These are phyloP conservation scores for Histomonas meleagridis DNA, from an alignment of 208 protist genomes.

Conservation along the genomic window DNA sequence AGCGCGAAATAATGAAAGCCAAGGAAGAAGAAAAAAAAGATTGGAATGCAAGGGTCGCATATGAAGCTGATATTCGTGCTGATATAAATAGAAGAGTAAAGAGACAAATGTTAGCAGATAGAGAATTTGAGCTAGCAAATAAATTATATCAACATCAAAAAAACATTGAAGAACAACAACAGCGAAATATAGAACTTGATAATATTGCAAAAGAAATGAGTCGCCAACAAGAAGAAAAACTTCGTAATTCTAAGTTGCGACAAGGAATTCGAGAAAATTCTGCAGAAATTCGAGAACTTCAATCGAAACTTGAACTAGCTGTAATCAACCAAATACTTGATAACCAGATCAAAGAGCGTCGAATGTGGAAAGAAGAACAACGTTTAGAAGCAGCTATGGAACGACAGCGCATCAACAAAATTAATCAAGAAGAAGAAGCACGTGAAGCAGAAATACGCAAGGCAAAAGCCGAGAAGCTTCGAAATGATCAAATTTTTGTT, in stretches of 20 bases:
- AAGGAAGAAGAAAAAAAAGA: too few relatives aligned
- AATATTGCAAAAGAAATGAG: not conserved
- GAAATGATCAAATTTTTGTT: not conserved
- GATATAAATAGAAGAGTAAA: too few relatives aligned
- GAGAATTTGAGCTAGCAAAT: not conserved
- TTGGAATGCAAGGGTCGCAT: too few relatives aligned
- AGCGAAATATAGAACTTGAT: not conserved
- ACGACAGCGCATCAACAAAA: not conserved
- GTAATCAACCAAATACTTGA: not conserved
- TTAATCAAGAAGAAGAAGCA: not conserved
- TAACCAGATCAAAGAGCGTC: not conserved
- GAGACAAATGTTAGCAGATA: not conserved
- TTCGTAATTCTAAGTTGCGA: not conserved
- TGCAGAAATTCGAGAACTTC: slow-evolving; percentile 11
- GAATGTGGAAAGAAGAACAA: not conserved
- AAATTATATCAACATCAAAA: not conserved
- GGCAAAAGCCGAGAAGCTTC: not conserved
- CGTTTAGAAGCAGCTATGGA: not conserved
- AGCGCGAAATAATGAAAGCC: too few relatives aligned
- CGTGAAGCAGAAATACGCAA: not conserved
- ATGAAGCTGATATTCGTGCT: too few relatives aligned
- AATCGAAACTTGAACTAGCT: not conserved
- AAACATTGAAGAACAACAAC: not conserved
- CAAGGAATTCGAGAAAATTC: not conserved
- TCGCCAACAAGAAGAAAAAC: not conserved